These are phyloP conservation scores for Glutinoglossum americanum DNA, from an alignment of 495 filamentous ascomycete genomes.

Conservation along the genomic window DNA sequence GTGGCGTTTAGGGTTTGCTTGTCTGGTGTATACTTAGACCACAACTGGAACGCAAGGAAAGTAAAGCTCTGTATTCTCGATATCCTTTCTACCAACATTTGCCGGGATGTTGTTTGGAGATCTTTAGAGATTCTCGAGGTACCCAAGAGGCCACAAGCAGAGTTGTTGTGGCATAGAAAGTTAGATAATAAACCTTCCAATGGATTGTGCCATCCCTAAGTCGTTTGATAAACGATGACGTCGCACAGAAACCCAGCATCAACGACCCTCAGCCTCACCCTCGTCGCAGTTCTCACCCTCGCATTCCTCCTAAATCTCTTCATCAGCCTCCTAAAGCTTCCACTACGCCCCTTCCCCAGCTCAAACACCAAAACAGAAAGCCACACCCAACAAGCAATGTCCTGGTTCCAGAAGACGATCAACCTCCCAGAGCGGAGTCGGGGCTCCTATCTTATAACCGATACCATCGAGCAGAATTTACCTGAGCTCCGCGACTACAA, in stretches of 20 bases:
- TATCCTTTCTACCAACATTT: neutral
- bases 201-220: too few species aligned
- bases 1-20: neutral
- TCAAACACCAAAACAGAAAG: slow-evolving; percentile 6
- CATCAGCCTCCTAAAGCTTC: slow-evolving; percentile 23
- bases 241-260: neutral
- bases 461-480: slow-evolving; percentile 28
- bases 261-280: slow-evolving; percentile 20
- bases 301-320: slow-evolving; percentile 34
- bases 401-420: slow-evolving; percentile 65
- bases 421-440: slow-evolving; percentile 49
- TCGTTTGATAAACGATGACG: neutral
- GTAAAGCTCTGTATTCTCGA: neutral
- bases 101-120: neutral
- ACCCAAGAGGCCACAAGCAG: too few species aligned
- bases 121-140: neutral
- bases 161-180: too few species aligned
- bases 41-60: neutral
- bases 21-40: neutral
- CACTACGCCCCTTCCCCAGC: slow-evolving; percentile 13
- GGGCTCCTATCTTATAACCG: slow-evolving; percentile 79
- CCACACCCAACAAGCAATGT: slow-evolving; percentile 24
- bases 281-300: slow-evolving; percentile 27
- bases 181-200: too few species aligned
- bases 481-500: slow-evolving; percentile 65